Percentiles rank a stretch among this genome's conserved stretches.
phyloP scores from a whole-genome alignment of 1,139 yeast species.

The Suhomyces bolitotheri region DNA sequence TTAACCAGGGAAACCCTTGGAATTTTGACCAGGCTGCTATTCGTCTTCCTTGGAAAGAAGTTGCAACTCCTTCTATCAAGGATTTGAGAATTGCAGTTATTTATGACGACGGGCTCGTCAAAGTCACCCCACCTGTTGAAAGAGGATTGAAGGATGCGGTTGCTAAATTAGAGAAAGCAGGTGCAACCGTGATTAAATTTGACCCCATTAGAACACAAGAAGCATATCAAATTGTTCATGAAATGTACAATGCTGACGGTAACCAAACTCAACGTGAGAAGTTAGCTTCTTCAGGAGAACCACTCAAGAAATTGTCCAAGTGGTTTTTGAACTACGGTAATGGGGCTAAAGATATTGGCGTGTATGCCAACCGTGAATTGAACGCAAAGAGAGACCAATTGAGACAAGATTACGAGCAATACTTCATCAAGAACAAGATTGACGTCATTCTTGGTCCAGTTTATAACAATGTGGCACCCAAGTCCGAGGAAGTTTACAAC shows the following conservation, averaged over 20 bases:
- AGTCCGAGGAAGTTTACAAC: constrained; percentile 60
- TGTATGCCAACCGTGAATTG: constrained; percentile 50
- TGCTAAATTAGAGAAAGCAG: constrained; percentile 20
- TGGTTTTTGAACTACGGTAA: constrained; percentile 60
- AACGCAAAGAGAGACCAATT: constrained; percentile 52
- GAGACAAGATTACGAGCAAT: constrained; percentile 55
- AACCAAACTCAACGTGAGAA: constrained; percentile 53
- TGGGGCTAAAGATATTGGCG: constrained; percentile 45
- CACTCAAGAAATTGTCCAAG: constrained; percentile 57
- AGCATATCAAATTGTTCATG: constrained; percentile 52
- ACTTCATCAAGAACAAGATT: constrained; percentile 53
- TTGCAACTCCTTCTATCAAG: constrained; percentile 32
- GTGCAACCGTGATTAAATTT: constrained; percentile 33
- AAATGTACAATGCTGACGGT: constrained; percentile 60
- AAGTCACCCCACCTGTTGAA: constrained; percentile 56
- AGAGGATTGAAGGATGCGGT: constrained; percentile 24
- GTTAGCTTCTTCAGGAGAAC: constrained; percentile 65
- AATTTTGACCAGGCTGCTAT: constrained; percentile 54
- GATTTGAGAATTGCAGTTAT: constrained; percentile 38
- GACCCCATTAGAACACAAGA: constrained; percentile 52
- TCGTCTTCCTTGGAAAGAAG: constrained; percentile 64
- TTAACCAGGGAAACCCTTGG: constrained; percentile 73
- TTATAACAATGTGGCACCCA: constrained; percentile 72
- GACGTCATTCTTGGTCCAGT: constrained; percentile 72
- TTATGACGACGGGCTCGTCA: constrained; percentile 41